Percentiles rank a stretch among this genome's conserved stretches.
Evolutionary conservation across 441 rosid species (phyloP).

Genomic region (Caryocar brasiliense): DNA sequence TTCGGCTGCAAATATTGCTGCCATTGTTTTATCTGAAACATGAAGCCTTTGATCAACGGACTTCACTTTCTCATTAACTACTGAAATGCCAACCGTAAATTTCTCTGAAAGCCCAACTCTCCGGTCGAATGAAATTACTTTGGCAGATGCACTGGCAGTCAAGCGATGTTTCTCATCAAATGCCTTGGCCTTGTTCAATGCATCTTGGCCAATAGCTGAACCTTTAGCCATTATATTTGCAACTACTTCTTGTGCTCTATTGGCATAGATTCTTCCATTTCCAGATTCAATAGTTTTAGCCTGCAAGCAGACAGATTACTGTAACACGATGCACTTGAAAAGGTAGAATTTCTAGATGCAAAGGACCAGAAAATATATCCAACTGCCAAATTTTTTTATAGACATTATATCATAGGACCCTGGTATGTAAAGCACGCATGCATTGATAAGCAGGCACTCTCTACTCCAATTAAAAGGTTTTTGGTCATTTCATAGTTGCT

Average conservation of each 20-base stretch:
- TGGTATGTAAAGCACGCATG: too few relatives aligned
- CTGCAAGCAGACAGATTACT: conserved; percentile 24
- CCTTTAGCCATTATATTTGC: conserved; percentile 74
- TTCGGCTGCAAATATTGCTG: conserved; percentile 90
- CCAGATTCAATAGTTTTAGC: conserved; percentile 30
- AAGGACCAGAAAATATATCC: neutral
- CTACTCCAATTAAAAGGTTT: too few relatives aligned
- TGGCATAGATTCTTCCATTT: conserved; percentile 62
- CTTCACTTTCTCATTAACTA: conserved; percentile 83
- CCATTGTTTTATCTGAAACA: conserved; percentile 96
- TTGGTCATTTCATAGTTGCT: too few relatives aligned
- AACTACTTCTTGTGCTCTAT: conserved; percentile 80
- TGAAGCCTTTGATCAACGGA: conserved; percentile 94
- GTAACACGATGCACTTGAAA: neutral
- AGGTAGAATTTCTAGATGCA: neutral
- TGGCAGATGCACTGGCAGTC: conserved; percentile 84
- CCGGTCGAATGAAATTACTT: conserved; percentile 65
- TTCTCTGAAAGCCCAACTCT: conserved; percentile 81
- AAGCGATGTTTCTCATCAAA: conserved; percentile 83
- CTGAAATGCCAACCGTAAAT: conserved; percentile 80
- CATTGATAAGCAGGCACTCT: too few relatives aligned
- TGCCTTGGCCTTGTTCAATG: conserved; percentile 84
- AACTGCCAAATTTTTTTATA: neutral
- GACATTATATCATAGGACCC: neutral
- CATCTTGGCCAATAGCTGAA: conserved; percentile 82